These are phyloP conservation scores for Pontederia crassipes DNA, from an alignment of 176 grass and related monocot species.

Conservation along the genomic window DNA sequence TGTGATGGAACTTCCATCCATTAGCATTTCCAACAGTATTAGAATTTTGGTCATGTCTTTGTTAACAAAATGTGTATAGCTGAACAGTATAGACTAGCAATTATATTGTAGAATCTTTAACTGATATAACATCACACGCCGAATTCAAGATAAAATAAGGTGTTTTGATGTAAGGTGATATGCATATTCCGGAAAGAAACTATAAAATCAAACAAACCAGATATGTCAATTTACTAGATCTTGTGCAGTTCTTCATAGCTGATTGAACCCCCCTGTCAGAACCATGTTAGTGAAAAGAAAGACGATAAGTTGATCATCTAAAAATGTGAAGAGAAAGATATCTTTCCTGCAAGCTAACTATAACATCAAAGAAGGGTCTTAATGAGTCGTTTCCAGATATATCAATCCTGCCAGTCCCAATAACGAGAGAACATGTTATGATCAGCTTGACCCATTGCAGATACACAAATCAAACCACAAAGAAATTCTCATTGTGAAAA, in stretches of 20 bases:
- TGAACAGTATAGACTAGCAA: background rate
- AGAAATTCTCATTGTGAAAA: background rate
- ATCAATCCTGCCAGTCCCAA: conserved; percentile 38
- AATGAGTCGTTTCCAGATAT: conserved; percentile 54
- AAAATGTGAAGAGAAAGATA: background rate
- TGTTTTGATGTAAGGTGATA: conserved; percentile 31
- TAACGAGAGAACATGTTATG: too few species aligned
- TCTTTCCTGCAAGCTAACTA: conserved; percentile 46
- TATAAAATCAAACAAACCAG: background rate
- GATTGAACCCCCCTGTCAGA: too few species aligned
- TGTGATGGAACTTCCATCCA: conserved; percentile 52
- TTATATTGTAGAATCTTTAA: conserved; percentile 15
- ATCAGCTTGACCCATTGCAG: conserved; percentile 2
- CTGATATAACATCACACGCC: conserved; percentile 74
- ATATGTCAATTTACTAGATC: background rate
- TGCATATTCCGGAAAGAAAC: conserved; percentile 61
- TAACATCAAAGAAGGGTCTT: conserved; percentile 48
- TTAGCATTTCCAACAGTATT: background rate
- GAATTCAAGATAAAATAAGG: conserved; percentile 88
- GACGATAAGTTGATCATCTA: background rate
- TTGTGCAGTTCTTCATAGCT: too few species aligned
- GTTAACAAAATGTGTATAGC: background rate
- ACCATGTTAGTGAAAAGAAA: background rate
- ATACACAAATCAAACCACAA: background rate
- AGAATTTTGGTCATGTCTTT: background rate